A percentile compares a stretch with the other conserved stretches of the same genome.
These are phyloP conservation scores for Coleophoma eucalyptorum DNA, from an alignment of 2,329 filamentous ascomycete genomes.

Conservation along the genomic window DNA sequence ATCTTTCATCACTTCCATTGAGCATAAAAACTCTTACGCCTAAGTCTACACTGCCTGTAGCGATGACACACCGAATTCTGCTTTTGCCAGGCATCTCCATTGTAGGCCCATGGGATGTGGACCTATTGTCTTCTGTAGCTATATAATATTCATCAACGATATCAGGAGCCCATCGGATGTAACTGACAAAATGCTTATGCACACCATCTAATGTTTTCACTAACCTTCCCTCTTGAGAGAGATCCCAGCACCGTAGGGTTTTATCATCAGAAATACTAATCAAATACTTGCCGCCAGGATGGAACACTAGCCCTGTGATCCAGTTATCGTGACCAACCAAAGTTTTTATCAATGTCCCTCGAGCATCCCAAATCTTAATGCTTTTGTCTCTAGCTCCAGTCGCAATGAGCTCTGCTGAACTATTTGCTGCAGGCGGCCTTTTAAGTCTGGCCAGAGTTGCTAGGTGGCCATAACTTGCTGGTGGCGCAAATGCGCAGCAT, in stretches of 20 bases:
- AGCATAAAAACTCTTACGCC: conserved; percentile 77
- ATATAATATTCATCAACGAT: no score
- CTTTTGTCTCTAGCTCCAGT: conserved; percentile 85
- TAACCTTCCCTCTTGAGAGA: conserved; percentile 81
- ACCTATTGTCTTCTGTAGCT: conserved; percentile 47
- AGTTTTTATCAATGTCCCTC: conserved; percentile 78
- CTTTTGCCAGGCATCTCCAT: conserved; percentile 40
- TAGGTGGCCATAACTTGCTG: conserved; percentile 69
- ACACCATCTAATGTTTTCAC: conserved; percentile 73
- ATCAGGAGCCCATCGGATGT: conserved; percentile 78
- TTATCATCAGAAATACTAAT: conserved; percentile 83
- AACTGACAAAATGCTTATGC: conserved; percentile 78
- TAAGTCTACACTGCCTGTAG: conserved; percentile 77
- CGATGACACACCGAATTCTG: conserved; percentile 76
- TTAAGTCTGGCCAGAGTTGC: conserved; percentile 74
- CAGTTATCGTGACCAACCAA: conserved; percentile 87
- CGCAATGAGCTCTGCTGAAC: conserved; percentile 78
- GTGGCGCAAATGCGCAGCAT: conserved; percentile 78
- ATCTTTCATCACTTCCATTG: neutral
- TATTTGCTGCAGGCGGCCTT: conserved; percentile 68
- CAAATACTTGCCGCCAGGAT: conserved; percentile 84
- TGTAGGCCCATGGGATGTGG: conserved; percentile 34
- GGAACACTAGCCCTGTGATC: conserved; percentile 79
- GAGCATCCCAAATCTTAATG: conserved; percentile 80
- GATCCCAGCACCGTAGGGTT: conserved; percentile 86